Conservation (phyloP, 306 rosid genomes). For the Cajanus cajan region DNA sequence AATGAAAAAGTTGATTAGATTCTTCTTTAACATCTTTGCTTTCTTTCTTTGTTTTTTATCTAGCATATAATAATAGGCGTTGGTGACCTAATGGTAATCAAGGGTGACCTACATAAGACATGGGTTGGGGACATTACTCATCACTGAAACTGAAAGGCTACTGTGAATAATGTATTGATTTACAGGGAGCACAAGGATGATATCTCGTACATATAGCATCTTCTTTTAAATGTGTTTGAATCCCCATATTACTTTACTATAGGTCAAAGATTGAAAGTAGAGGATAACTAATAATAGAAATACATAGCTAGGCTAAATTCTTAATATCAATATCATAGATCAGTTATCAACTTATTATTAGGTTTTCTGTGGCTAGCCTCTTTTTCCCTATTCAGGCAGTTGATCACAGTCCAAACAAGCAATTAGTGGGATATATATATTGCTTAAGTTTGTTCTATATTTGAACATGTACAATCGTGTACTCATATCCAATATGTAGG, state of each 20-base stretch:
- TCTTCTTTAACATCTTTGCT: slow-evolving; percentile 4
- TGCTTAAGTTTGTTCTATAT: background rate
- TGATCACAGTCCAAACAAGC: background rate
- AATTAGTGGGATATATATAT: background rate
- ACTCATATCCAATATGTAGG: background rate
- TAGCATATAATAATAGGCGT: background rate
- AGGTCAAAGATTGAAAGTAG: slow-evolving; percentile 12
- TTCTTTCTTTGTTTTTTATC: background rate
- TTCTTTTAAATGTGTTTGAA: slow-evolving; percentile 7
- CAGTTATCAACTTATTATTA: slow-evolving; percentile 12
- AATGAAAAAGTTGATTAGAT: slow-evolving; percentile 22
- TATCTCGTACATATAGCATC: background rate
- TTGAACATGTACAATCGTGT: background rate
- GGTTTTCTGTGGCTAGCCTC: background rate
- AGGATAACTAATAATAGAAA: background rate
- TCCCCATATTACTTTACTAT: background rate
- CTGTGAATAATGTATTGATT: background rate
- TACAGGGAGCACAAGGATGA: background rate
- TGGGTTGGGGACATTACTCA: background rate
- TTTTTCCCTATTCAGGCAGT: background rate
- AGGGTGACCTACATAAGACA: slow-evolving; percentile 1
- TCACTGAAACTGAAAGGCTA: slow-evolving; percentile 21
- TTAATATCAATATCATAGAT: slow-evolving; percentile 3
- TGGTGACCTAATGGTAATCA: slow-evolving; percentile 6
- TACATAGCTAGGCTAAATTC: slow-evolving; percentile 3